Evolutionary conservation across 1,284 basidiomycete species (phyloP), one percentile per base, ranked within the genome.

Genomic region (Chondrostereum purpureum): DNA sequence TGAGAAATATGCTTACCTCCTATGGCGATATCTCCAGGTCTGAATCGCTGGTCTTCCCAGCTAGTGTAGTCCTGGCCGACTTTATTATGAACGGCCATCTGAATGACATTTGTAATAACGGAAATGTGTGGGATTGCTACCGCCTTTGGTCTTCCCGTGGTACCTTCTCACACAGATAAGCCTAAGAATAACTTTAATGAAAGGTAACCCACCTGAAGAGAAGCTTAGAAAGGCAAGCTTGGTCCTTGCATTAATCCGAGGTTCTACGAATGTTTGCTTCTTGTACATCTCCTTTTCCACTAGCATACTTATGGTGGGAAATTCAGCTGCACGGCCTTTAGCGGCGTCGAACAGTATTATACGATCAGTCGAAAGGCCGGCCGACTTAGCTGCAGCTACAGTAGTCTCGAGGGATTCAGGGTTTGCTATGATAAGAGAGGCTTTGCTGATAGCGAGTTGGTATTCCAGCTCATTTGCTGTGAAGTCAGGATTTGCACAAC

Each of bases 151-250:
- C 59, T 63, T 31, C 69, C 68, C 12, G 68, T 70, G 2, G 69
- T 72, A 27, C 52, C 80, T 84, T n/a, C n/a, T n/a, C n/a, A n/a
- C n/a, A 21, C 4, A 38, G 22, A 22, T 17, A 6, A 18, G 10
- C 16, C 22, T 14, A 2, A 39, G 8, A 21, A 11, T 17, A 4
- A 19, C 3, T 19, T 20, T 16, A 18, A 12, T 5, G 27, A 31
- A 14, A 37, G 6, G 3, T 14, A 16, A 24, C 50, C 10, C 18
- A 13, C 87, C 88, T 36, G 80, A 84, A 8, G 83, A 86, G 65
- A 86, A 88, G 47, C 72, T 77, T 44, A 88, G 62, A 50, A 87
- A 72, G 1, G 83, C 85, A 1, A 86, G 60, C 58, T 80, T 69
- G 13, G 53, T 64, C 45, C 57, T 66, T 14, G 59, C 63, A 50